Evolutionary conservation across 2,329 filamentous ascomycete species (phyloP), one percentile per base, ranked within the genome.

Genomic region (Alternaria triticimaculans): DNA sequence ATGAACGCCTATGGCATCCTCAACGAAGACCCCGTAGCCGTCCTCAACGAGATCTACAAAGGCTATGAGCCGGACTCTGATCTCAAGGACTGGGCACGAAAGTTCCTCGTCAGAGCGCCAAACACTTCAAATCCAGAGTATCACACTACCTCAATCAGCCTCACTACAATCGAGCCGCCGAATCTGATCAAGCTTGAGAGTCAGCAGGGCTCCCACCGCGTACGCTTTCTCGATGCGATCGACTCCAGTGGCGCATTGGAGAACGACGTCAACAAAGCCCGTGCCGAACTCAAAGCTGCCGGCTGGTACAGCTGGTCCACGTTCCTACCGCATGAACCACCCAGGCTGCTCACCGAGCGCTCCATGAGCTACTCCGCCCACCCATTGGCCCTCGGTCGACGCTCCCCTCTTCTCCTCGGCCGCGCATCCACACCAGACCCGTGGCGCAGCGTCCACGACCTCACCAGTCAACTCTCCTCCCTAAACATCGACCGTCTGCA

Each of bases 11-110:
- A 79, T 41, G 64, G 67, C 14, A 61, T 69, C 41, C 78, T 77
- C 2, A 62, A 67, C 28, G 79, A 82, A 56, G 76, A 82, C 51
- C 80, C 80, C 11, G 70, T 83, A 25, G 60, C 53, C 7, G 60
- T 78, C 0, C 74, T 83, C n/a, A 61, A 67, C 28, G 75, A 73
- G 23, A 70, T 82, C 21, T 83, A 82, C 64, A 64, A 56, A 18
- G 68, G 63, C 33, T 45, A 41, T 2, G 72, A 76, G 45, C 72
- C 73, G 5, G 68, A 75, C 18, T 49, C 60, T 1, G 69, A 72
- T 15, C 63, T 76, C 8, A 67, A 71, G 28, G 28, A 21, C 2
- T 78, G 74, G 72, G 66, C 60, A 14, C 59, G 66, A 18, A 67
- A 68, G 26, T 77, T 76, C 46, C 57, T 77, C 44, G 53, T 58